Evolutionary conservation across 2,329 filamentous ascomycete species (phyloP), one percentile per base, ranked within the genome.

Genomic region (Ascochyta rabiei): DNA sequence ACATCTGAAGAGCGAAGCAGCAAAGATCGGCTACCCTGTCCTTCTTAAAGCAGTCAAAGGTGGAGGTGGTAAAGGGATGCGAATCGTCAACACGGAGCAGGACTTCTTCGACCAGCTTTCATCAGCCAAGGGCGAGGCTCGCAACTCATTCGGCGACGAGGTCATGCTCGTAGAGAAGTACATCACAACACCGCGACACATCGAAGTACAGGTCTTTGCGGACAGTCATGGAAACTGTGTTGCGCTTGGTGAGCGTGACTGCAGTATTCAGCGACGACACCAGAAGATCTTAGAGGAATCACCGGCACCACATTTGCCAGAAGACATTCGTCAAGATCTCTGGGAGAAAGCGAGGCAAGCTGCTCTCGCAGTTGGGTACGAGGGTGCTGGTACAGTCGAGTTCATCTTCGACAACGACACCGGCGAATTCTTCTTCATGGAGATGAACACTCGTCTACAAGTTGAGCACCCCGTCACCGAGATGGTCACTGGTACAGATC

Each of bases 381-480:
- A 87, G 70, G 86, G 86, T 26, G 86, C 86, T 4, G 86, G 86
- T 5, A 88, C 86, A 0, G 86, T 88, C 0, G 86, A 88, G 60
- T 88, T 88, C 70, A 88, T 88, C 61, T 87, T 88, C 64, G 86
- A 88, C 72, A 88, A 87, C 59, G 86, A 88, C 49, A 81, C 80
- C 3, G 84, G 84, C 33, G 79, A 86, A 38, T 88, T 88, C 75
- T 88, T 86, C 74, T 88, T 88, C 75, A 88, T 88, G 86, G 86
- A 88, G 65, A 88, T 88, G 85, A 88, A 88, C 70, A 88, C 95
- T 0, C 84, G 95, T 46, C 80, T 99, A 18, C 95, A 99, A 76
- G 95, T 99, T 44, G 95, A 99, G 77, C 95, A 99, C 69, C 95
- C 95, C 0, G 95, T 98, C 18, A 98, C 88, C 0, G 89, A 93